A percentile compares a stretch with the other conserved stretches of the same genome.
phyloP scores from a whole-genome alignment of 1,284 basidiomycete species.

The Stygiomarasmius scandens region DNA sequence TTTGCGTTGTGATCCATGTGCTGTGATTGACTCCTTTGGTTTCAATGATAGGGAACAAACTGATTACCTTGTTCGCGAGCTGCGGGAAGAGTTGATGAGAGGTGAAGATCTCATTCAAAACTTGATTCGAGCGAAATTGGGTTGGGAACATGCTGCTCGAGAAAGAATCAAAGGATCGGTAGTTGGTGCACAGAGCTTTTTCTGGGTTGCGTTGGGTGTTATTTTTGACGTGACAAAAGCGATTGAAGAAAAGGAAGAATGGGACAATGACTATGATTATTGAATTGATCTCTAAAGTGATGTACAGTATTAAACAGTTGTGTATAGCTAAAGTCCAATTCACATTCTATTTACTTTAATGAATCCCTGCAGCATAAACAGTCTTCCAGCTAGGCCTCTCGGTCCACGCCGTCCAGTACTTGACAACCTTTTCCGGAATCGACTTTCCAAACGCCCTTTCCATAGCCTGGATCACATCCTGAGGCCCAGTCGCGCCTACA shows the following conservation, averaged over 20 bases:
- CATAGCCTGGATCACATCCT: constrained; percentile 38
- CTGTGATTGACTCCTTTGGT: no score
- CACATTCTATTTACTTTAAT: constrained; percentile 30
- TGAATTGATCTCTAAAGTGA: no score
- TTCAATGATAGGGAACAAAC: constrained; percentile 56
- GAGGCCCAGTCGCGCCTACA: constrained; percentile 34
- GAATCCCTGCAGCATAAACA: constrained; percentile 51
- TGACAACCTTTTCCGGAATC: constrained; percentile 41
- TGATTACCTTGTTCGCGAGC: constrained; percentile 47
- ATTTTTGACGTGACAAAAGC: constrained; percentile 12
- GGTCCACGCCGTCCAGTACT: constrained; percentile 54
- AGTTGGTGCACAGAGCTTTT: constrained; percentile 64
- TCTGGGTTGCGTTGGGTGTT: constrained; percentile 57
- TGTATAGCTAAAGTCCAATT: no score
- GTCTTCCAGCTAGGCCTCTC: constrained; percentile 59
- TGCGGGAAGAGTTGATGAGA: constrained; percentile 50
- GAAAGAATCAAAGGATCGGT: constrained; percentile 27
- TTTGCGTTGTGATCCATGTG: no score
- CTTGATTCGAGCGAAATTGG: constrained; percentile 37
- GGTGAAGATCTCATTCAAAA: constrained; percentile 44
- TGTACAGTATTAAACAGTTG: no score
- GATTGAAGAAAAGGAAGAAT: constrained; percentile 5
- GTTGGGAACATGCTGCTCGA: not conserved
- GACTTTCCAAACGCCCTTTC: constrained; percentile 43
- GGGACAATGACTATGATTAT: no score